These are phyloP conservation scores for Cruciata laevipes DNA, from an alignment of 257 asterid species.

Conservation along the genomic window DNA sequence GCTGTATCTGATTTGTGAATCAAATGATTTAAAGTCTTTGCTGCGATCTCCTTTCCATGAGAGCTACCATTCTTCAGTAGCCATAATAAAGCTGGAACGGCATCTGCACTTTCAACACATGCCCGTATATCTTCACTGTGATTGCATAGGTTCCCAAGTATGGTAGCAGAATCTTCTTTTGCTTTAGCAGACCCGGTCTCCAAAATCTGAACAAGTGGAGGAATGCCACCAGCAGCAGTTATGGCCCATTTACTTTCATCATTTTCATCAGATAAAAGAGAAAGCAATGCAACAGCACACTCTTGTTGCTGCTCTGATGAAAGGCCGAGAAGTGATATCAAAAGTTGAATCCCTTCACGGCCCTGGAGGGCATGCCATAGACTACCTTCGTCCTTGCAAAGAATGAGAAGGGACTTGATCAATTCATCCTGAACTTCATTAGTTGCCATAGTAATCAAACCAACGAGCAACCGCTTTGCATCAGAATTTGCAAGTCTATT, in stretches of 20 bases:
- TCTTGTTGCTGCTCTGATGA: conserved; percentile 99
- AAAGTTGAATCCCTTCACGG: conserved; percentile 95
- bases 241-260: conserved; percentile 99
- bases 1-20: conserved; percentile 98
- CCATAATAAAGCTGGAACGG: conserved; percentile 97
- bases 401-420: conserved; percentile 70
- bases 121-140: conserved; percentile 99
- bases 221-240: conserved; percentile 99
- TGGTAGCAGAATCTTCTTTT: conserved; percentile 94
- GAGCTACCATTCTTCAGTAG: conserved; percentile 88
- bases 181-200: conserved; percentile 97
- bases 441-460: conserved; percentile 92
- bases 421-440: conserved; percentile 92
- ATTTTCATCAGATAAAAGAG: conserved; percentile 82
- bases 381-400: conserved; percentile 79
- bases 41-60: conserved; percentile 96
- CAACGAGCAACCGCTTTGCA: conserved; percentile 86
- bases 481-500: conserved; percentile 78
- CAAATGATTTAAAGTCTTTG: conserved; percentile 92
- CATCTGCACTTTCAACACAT: conserved; percentile 99
- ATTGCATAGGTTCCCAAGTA: conserved; percentile 95
- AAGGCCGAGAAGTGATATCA: conserved; percentile 95
- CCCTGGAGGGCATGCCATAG: conserved; percentile 98
- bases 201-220: conserved; percentile 94
- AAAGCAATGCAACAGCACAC: conserved; percentile 92